Evolutionary conservation across 306 rosid species (phyloP).

Genomic region (Medicago arabica): DNA sequence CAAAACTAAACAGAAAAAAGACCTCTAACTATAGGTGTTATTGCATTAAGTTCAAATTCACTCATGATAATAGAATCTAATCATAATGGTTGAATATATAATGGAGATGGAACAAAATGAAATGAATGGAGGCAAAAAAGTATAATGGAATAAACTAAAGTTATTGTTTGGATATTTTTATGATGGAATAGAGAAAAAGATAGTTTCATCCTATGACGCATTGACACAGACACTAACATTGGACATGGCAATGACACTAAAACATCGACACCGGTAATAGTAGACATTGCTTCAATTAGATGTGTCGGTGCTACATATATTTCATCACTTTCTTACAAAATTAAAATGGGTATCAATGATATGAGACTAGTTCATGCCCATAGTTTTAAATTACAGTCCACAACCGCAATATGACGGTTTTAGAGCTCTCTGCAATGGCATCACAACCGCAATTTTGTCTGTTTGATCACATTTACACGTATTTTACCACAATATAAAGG

Average conservation of each 20-base stretch:
- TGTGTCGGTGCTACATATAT: too few relatives aligned
- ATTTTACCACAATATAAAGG: too few relatives aligned
- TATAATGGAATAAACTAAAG: background rate
- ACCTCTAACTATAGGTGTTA: background rate
- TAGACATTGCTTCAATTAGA: too few relatives aligned
- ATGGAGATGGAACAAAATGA: background rate
- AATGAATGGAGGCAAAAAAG: background rate
- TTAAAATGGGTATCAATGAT: background rate
- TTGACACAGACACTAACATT: too few relatives aligned
- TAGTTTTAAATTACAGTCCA: too few relatives aligned
- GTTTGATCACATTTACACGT: too few relatives aligned
- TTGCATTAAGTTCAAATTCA: background rate
- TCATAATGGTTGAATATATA: background rate
- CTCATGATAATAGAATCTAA: background rate
- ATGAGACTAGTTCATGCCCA: background rate
- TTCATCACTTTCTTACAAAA: background rate
- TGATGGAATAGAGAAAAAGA: too few relatives aligned
- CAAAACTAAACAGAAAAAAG: slow-evolving; percentile 22
- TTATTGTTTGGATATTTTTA: background rate
- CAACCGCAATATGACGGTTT: too few relatives aligned
- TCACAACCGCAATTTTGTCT: background rate
- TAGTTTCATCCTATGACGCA: too few relatives aligned
- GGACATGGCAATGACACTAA: too few relatives aligned
- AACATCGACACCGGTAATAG: too few relatives aligned
- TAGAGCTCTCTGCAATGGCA: too few relatives aligned